Evolutionary conservation across 208 protist species (phyloP).

Genomic region (Acanthamoeba divionensis): DNA sequence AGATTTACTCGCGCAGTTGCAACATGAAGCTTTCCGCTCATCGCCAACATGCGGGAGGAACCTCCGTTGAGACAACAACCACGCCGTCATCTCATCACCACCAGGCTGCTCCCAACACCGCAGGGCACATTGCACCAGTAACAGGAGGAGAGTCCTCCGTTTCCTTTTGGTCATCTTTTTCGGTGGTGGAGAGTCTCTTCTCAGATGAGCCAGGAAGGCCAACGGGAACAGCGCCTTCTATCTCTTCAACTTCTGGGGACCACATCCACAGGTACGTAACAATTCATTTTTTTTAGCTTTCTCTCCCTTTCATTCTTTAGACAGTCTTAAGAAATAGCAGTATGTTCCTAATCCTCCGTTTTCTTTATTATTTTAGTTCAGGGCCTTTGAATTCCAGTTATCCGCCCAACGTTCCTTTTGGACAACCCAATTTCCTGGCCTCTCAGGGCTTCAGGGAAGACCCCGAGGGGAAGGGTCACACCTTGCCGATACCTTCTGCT

Average conservation of each 20-base stretch:
- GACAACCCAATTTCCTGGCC: background rate
- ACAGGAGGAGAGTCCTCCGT: too few species aligned
- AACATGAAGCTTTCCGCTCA: too few species aligned
- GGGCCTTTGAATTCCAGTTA: background rate
- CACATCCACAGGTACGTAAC: too few species aligned
- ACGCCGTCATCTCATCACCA: too few species aligned
- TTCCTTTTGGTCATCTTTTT: slow-evolving; percentile 51
- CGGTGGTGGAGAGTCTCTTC: slow-evolving; percentile 52
- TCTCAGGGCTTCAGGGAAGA: background rate
- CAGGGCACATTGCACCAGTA: too few species aligned
- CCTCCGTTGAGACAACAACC: too few species aligned
- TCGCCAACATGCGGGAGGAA: too few species aligned
- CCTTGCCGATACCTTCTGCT: background rate
- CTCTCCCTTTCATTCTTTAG: too few species aligned
- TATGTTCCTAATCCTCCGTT: background rate
- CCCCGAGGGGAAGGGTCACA: background rate
- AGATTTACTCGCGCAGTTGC: too few species aligned
- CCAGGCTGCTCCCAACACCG: too few species aligned
- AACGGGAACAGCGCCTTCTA: slow-evolving; percentile 26
- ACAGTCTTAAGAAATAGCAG: too few species aligned
- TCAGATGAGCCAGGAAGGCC: slow-evolving; percentile 46
- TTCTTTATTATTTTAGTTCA: background rate
- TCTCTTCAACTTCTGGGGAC: background rate
- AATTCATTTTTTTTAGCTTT: too few species aligned
- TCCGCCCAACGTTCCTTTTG: background rate